A percentile compares a stretch with the other conserved stretches of the same genome.
Conservation (phyloP, 2,329 filamentous ascomycete genomes). For the Ophiocordyceps australis region DNA sequence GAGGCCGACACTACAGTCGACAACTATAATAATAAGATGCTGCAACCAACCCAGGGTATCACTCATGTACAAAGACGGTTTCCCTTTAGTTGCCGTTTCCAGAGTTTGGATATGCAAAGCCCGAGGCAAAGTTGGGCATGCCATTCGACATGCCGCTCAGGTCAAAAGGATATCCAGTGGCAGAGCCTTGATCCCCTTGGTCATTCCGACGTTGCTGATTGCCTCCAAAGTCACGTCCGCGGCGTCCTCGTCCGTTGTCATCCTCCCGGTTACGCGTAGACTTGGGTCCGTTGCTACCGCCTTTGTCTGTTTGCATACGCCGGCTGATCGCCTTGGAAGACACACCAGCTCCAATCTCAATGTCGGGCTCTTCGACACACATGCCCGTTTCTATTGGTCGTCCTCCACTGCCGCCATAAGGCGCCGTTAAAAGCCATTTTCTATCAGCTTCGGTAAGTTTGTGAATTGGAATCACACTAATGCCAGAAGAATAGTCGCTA, state of each 20-base stretch:
- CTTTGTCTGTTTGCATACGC: slow-evolving; percentile 51
- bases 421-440: slow-evolving; percentile 91
- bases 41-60: slow-evolving; percentile 1
- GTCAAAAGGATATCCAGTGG: slow-evolving; percentile 17
- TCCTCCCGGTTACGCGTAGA: slow-evolving; percentile 31
- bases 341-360: slow-evolving; percentile 93
- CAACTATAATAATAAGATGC: slow-evolving; percentile 1
- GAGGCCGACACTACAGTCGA: background rate
- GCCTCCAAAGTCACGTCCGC: slow-evolving; percentile 10
- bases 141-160: slow-evolving; percentile 20
- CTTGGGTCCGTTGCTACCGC: slow-evolving; percentile 45
- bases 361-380: slow-evolving; percentile 92
- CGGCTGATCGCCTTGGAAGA: slow-evolving; percentile 75
- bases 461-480: slow-evolving; percentile 85
- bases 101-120: slow-evolving; percentile 15
- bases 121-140: slow-evolving; percentile 22
- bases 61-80: slow-evolving; percentile 1
- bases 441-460: slow-evolving; percentile 89
- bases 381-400: slow-evolving; percentile 63
- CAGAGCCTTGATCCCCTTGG: slow-evolving; percentile 7
- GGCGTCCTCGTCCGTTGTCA: slow-evolving; percentile 10
- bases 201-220: slow-evolving; percentile 4
- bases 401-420: slow-evolving; percentile 84
- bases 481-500: slow-evolving; percentile 81
- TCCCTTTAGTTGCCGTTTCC: slow-evolving; percentile 2